Evolutionary conservation across 1,139 yeast species (phyloP).

Genomic region (Geotrichum histeridarum): DNA sequence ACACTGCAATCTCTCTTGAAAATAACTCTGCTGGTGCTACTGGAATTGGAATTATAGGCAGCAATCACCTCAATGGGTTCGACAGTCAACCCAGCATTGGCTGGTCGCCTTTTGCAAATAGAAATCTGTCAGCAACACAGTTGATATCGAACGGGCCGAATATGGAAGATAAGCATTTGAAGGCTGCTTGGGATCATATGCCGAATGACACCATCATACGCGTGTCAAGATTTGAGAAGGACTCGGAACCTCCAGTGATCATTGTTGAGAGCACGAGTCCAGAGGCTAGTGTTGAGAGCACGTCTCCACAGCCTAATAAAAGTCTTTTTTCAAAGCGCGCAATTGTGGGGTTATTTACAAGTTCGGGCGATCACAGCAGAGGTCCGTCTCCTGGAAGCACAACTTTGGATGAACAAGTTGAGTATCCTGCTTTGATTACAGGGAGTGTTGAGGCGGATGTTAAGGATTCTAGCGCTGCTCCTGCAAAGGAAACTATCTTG

Average conservation of each 20-base stretch:
- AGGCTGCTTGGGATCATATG: slow-evolving; percentile 18
- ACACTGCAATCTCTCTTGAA: slow-evolving; percentile 11
- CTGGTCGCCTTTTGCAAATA: slow-evolving; percentile 12
- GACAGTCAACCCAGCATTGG: slow-evolving; percentile 13
- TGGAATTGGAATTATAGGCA: slow-evolving; percentile 4
- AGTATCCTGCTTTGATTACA: slow-evolving; percentile 7
- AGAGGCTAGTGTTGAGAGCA: not conserved
- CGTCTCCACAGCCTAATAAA: not conserved
- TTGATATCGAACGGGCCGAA: not conserved
- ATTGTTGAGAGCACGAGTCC: not conserved
- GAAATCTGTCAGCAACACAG: slow-evolving; percentile 3
- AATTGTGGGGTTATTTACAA: not conserved
- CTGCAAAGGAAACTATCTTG: slow-evolving; percentile 25
- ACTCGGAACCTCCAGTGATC: not conserved
- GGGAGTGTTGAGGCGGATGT: slow-evolving; percentile 15
- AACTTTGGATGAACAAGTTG: slow-evolving; percentile 6
- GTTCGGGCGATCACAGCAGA: not conserved
- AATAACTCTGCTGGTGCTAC: slow-evolving; percentile 4
- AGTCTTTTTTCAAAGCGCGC: slow-evolving; percentile 22
- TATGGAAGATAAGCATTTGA: slow-evolving; percentile 5
- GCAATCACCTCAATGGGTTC: slow-evolving; percentile 10
- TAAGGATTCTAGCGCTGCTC: slow-evolving; percentile 17
- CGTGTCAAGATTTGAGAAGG: not conserved
- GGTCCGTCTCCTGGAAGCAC: not conserved
- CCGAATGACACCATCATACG: slow-evolving; percentile 15